A percentile compares a stretch with the other conserved stretches of the same genome.
Evolutionary conservation across 2,329 filamentous ascomycete species (phyloP).

Genomic region (Phaeosphaeriaceae sp.): DNA sequence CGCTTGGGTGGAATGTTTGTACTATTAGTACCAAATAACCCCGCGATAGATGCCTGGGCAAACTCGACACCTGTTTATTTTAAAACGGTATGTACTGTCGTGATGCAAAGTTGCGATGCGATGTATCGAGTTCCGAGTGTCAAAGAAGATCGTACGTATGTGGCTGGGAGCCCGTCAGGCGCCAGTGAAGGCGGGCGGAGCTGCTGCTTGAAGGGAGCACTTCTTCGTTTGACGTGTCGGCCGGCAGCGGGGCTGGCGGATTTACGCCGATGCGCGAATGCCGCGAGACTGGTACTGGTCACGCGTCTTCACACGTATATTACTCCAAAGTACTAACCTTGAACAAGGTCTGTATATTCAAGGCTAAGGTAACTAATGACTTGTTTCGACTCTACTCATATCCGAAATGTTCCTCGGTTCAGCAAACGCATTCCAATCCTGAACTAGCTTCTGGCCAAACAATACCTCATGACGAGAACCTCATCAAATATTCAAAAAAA

Average conservation of each 20-base stretch:
- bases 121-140: constrained; percentile 1
- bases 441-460: too few relatives aligned
- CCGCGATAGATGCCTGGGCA: constrained; percentile 11
- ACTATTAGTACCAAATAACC: constrained; percentile 2
- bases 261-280: constrained; percentile 10
- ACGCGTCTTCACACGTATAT: constrained; percentile 21
- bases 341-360: not conserved
- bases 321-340: constrained; percentile 12
- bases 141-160: constrained; percentile 7
- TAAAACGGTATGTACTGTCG: too few relatives aligned
- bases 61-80: constrained; percentile 1
- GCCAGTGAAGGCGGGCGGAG: constrained; percentile 20
- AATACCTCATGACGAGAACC: not conserved
- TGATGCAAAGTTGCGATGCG: constrained; percentile 10
- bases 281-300: constrained; percentile 10
- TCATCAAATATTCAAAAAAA: not conserved
- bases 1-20: not conserved
- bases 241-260: constrained; percentile 16
- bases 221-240: constrained; percentile 17
- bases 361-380: not conserved
- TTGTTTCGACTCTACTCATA: not conserved
- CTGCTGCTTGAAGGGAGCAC: constrained; percentile 14
- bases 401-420: too few relatives aligned
- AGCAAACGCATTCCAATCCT: too few relatives aligned
- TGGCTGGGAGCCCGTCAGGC: constrained; percentile 19